phyloP scores from a whole-genome alignment of 2,329 filamentous ascomycete species.

The Fusarium austroafricanum region DNA sequence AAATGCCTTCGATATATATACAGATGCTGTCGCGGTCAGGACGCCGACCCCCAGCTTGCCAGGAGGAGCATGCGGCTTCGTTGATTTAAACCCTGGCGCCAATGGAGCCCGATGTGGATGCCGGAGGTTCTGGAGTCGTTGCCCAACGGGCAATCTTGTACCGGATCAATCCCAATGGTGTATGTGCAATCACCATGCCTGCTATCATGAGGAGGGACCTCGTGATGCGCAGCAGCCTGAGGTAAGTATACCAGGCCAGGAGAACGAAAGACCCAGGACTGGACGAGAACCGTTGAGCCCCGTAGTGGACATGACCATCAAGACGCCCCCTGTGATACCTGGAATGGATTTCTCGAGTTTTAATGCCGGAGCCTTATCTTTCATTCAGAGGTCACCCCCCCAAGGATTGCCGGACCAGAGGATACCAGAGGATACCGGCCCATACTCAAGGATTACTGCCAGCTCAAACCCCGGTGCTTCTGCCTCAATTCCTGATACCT shows the following conservation, averaged over 20 bases:
- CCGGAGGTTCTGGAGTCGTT: slow-evolving; percentile 69
- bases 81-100: slow-evolving; percentile 64
- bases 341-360: slow-evolving; percentile 58
- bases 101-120: slow-evolving; percentile 68
- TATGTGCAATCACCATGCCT: slow-evolving; percentile 73
- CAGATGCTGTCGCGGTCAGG: slow-evolving; percentile 55
- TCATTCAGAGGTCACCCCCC: slow-evolving; percentile 48
- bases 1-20: slow-evolving; percentile 67
- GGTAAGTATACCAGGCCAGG: slow-evolving; percentile 55
- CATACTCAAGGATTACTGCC: slow-evolving; percentile 23
- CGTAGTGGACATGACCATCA: slow-evolving; percentile 61
- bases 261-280: slow-evolving; percentile 63
- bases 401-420: slow-evolving; percentile 43
- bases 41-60: slow-evolving; percentile 55
- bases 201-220: slow-evolving; percentile 65
- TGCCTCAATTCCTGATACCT: slow-evolving; percentile 64
- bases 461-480: slow-evolving; percentile 42
- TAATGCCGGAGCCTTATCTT: slow-evolving; percentile 50
- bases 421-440: slow-evolving; percentile 42
- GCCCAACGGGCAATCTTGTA: slow-evolving; percentile 49
- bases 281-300: slow-evolving; percentile 65
- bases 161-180: slow-evolving; percentile 63
- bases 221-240: slow-evolving; percentile 42
- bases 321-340: slow-evolving; percentile 52
- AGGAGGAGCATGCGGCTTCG: slow-evolving; percentile 67